Evolutionary conservation across 2,329 filamentous ascomycete species (phyloP).

Genomic region (Claviceps maximensis): DNA sequence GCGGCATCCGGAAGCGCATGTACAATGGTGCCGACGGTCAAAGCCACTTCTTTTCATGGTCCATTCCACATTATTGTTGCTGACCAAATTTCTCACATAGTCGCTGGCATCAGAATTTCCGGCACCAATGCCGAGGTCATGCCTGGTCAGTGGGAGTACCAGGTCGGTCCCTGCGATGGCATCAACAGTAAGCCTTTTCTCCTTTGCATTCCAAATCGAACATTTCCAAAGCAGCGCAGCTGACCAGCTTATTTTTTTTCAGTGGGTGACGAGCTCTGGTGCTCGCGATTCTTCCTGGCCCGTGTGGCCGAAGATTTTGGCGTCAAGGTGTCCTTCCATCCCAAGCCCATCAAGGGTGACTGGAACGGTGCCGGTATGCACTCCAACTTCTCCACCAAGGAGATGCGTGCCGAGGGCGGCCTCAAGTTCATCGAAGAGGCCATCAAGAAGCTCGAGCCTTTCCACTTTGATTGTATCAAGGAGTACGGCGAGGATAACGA

Average conservation of each 20-base stretch:
- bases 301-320: slow-evolving; percentile 94
- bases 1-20: too few relatives aligned
- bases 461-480: slow-evolving; percentile 73
- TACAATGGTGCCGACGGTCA: too few relatives aligned
- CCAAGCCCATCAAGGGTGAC: slow-evolving; percentile 82
- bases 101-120: slow-evolving; percentile 82
- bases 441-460: slow-evolving; percentile 70
- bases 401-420: slow-evolving; percentile 81
- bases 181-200: slow-evolving; percentile 56
- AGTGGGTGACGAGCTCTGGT: slow-evolving; percentile 96
- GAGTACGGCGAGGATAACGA: slow-evolving; percentile 97
- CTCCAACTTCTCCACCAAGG: slow-evolving; percentile 83
- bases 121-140: slow-evolving; percentile 94
- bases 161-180: slow-evolving; percentile 79
- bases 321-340: slow-evolving; percentile 85
- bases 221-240: background rate
- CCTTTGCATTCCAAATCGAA: background rate
- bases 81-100: slow-evolving; percentile 6
- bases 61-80: background rate
- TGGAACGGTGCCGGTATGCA: slow-evolving; percentile 96
- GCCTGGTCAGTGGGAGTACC: slow-evolving; percentile 94
- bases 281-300: slow-evolving; percentile 68
- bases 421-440: slow-evolving; percentile 88
- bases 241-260: background rate
- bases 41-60: background rate